A percentile compares a stretch with the other conserved stretches of the same genome.
phyloP scores from a whole-genome alignment of 306 rosid genomes.

The Biancaea sappan region DNA sequence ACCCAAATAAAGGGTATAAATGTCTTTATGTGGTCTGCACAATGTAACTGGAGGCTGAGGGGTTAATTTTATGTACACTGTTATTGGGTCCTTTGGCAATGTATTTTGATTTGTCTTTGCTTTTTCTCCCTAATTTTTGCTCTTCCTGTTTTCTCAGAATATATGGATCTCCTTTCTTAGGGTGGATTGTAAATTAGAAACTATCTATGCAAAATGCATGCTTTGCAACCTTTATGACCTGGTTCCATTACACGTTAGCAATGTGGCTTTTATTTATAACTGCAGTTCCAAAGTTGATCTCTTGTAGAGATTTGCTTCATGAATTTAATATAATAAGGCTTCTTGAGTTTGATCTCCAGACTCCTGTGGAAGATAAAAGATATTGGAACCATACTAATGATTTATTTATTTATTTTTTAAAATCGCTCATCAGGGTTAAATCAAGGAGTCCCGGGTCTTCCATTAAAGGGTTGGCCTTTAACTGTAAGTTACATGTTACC shows the following conservation, averaged over 20 bases:
- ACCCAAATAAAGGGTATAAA: background rate
- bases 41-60: background rate
- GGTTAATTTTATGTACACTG: background rate
- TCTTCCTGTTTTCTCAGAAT: background rate
- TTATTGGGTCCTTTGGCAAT: background rate
- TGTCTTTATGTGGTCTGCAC: background rate
- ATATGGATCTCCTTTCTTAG: background rate
- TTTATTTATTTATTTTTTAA: conserved; percentile 1
- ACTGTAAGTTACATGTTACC: conserved; percentile 66
- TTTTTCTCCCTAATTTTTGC: background rate
- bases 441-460: conserved; percentile 72
- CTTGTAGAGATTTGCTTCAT: conserved; percentile 19
- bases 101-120: no score
- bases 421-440: conserved; percentile 61
- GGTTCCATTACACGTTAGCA: conserved; percentile 9
- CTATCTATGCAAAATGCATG: conserved; percentile 5
- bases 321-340: conserved; percentile 15
- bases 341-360: conserved; percentile 16
- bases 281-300: conserved; percentile 9
- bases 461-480: conserved; percentile 92
- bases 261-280: background rate
- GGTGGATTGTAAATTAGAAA: background rate
- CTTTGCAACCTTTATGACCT: conserved; percentile 5
- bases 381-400: conserved; percentile 24
- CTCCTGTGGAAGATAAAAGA: conserved; percentile 13